Evolutionary conservation across 2,329 filamentous ascomycete genomes (phyloP).

Genomic region (Sphaerulina musiva): DNA sequence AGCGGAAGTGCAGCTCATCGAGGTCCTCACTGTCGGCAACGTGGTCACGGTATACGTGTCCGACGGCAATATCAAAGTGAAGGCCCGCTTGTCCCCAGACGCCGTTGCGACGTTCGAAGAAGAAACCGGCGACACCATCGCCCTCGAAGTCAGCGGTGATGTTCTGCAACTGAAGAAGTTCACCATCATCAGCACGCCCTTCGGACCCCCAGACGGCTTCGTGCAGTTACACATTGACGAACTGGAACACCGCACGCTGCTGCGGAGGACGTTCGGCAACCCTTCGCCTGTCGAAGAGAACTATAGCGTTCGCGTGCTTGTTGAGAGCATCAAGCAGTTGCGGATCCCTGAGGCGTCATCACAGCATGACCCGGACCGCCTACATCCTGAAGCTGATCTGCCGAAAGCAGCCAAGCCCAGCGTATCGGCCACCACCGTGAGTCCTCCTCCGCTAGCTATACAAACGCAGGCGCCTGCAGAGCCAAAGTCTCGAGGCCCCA

Average conservation of each 20-base stretch:
- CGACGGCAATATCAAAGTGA: slow-evolving; percentile 26
- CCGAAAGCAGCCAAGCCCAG: neutral
- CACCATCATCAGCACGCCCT: slow-evolving; percentile 27
- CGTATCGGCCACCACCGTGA: neutral
- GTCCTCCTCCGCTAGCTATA: neutral
- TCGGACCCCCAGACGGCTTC: slow-evolving; percentile 23
- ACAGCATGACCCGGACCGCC: slow-evolving; percentile 1
- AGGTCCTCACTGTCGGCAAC: slow-evolving; percentile 18
- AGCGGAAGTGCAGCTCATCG: slow-evolving; percentile 17
- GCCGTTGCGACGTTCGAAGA: slow-evolving; percentile 22
- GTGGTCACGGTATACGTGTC: slow-evolving; percentile 19
- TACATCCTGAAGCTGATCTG: neutral
- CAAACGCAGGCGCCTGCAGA: neutral
- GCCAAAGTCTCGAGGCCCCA: slow-evolving; percentile 16
- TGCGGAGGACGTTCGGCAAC: slow-evolving; percentile 22
- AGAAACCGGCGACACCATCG: slow-evolving; percentile 21
- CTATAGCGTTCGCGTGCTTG: slow-evolving; percentile 13
- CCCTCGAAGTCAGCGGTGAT: slow-evolving; percentile 23
- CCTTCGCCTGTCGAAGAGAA: slow-evolving; percentile 20
- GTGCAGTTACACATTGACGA: slow-evolving; percentile 27
- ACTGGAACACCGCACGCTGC: slow-evolving; percentile 25
- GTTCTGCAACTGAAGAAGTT: slow-evolving; percentile 21
- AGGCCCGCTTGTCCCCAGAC: slow-evolving; percentile 22
- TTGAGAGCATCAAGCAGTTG: slow-evolving; percentile 22
- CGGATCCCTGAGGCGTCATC: slow-evolving; percentile 7